phyloP scores from a whole-genome alignment of 805 yeast species.

The Nematodospora valgi region DNA sequence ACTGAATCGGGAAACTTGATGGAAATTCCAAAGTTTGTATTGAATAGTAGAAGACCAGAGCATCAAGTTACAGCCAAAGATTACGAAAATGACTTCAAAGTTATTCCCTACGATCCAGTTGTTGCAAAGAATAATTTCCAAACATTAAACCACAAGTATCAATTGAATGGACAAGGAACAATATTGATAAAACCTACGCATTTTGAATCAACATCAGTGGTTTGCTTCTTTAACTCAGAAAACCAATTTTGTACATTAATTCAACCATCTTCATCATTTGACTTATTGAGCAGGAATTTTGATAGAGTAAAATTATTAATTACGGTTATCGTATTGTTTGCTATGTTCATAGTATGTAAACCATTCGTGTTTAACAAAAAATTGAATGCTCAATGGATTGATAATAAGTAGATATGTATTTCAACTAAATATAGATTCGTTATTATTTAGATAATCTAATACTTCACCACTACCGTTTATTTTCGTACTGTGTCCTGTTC shows the following conservation, averaged over 20 bases:
- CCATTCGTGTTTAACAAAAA: constrained; percentile 58
- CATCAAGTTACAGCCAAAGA: constrained; percentile 52
- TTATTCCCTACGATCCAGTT: constrained; percentile 63
- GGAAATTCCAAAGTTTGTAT: constrained; percentile 63
- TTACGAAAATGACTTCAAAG: constrained; percentile 51
- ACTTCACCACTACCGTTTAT: constrained; percentile 7
- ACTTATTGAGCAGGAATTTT: constrained; percentile 63
- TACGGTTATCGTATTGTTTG: constrained; percentile 54
- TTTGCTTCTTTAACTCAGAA: constrained; percentile 54
- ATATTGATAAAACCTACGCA: constrained; percentile 47
- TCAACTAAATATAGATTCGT: constrained; percentile 17
- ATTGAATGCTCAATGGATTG: constrained; percentile 53
- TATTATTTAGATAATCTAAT: constrained; percentile 7
- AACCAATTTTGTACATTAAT: constrained; percentile 76
- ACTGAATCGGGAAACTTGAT: constrained; percentile 61
- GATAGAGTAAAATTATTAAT: constrained; percentile 59
- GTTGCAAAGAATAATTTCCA: constrained; percentile 40
- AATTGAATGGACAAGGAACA: constrained; percentile 19
- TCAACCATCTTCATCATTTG: constrained; percentile 83
- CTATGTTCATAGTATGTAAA: constrained; percentile 44
- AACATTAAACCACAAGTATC: constrained; percentile 35
- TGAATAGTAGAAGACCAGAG: constrained; percentile 68
- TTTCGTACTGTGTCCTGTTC: no score
- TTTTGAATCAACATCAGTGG: constrained; percentile 77
- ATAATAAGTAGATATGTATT: constrained; percentile 10